Conservation (phyloP, 176 grass and related monocot genomes). For the Saccharum spontaneum region DNA sequence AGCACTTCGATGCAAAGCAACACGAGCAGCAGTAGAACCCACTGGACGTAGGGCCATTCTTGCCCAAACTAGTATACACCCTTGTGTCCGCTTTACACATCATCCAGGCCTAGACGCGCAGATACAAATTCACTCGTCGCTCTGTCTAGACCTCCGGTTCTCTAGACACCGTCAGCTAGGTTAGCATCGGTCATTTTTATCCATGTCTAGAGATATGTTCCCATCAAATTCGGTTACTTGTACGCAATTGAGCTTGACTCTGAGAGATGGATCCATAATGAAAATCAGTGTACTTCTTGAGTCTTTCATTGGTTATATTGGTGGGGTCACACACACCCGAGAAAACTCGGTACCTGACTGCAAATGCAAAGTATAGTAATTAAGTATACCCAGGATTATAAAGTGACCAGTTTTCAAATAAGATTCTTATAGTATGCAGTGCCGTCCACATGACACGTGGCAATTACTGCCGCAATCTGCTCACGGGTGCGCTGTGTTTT, state of each 20-base stretch:
- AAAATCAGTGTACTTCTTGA: not conserved
- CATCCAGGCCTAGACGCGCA: no score
- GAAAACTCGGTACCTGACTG: not conserved
- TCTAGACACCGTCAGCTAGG: no score
- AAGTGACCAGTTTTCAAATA: not conserved
- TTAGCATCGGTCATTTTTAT: not conserved
- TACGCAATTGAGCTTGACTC: not conserved
- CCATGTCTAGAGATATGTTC: constrained; percentile 8
- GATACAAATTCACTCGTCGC: no score
- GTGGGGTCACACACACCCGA: not conserved
- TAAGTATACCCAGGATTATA: not conserved
- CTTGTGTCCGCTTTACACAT: no score
- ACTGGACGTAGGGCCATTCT: no score
- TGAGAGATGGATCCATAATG: not conserved
- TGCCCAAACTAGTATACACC: no score
- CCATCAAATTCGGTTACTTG: not conserved
- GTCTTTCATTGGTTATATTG: not conserved
- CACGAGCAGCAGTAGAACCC: no score
- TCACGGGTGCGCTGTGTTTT: constrained; percentile 35
- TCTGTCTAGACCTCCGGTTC: no score
- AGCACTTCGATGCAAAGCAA: no score
- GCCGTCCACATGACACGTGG: constrained; percentile 7
- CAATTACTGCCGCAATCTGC: constrained; percentile 22
- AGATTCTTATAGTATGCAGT: not conserved
- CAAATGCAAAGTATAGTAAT: not conserved